Percentiles rank a stretch among this genome's conserved stretches.
These are phyloP conservation scores for Botrytis paeoniae DNA, from an alignment of 2,329 filamentous ascomycete species.

Conservation along the genomic window DNA sequence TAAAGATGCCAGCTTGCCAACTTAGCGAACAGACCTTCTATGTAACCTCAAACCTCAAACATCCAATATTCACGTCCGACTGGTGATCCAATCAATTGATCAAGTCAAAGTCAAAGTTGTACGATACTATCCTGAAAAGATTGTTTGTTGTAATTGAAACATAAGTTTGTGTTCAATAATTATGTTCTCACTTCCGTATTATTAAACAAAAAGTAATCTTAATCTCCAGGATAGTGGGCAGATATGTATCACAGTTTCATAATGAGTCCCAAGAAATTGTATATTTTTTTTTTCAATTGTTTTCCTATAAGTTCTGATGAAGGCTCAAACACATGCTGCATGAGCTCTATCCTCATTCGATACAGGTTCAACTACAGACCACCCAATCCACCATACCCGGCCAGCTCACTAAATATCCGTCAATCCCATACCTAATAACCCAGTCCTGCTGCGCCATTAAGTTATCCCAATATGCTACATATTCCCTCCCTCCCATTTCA, in stretches of 20 bases:
- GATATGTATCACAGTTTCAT: conserved; percentile 2
- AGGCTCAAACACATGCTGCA: conserved; percentile 16
- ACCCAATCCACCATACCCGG: not conserved
- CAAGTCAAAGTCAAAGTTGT: not conserved
- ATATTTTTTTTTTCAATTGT: not conserved
- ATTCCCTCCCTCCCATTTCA: not conserved
- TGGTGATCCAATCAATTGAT: not conserved
- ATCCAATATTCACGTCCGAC: not conserved
- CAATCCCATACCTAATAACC: conserved; percentile 18
- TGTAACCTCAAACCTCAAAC: conserved; percentile 5
- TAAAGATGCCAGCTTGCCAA: conserved; percentile 30
- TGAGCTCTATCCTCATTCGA: conserved; percentile 11
- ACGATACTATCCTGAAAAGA: not conserved
- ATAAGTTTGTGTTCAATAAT: not conserved
- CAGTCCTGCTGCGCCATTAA: conserved; percentile 33
- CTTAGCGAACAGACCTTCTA: conserved; percentile 19
- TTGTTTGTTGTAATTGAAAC: not conserved
- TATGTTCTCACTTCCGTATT: not conserved
- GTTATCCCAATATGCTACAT: conserved; percentile 21
- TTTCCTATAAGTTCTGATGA: not conserved
- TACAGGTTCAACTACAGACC: not conserved
- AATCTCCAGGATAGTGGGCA: not conserved
- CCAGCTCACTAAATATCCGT: not conserved
- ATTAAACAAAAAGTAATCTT: not conserved
- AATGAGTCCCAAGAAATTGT: not conserved